Evolutionary conservation across 768 basidiomycete genomes (phyloP), one percentile per base, ranked within the genome.

Genomic region (Trametes cubensis): DNA sequence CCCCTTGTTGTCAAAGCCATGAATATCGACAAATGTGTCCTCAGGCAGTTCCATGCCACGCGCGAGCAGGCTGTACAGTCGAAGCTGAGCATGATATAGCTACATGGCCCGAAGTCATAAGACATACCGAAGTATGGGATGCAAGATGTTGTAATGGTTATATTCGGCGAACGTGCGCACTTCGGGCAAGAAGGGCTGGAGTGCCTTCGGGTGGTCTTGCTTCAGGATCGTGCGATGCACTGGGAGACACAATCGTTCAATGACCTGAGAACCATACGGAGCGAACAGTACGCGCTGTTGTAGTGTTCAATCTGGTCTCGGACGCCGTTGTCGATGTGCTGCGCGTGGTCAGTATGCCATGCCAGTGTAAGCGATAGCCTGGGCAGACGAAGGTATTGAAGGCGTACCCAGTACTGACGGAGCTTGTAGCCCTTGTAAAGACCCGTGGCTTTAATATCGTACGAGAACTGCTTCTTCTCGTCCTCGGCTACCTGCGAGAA

Each of bases 381-480:
- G 15, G 30, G 23, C 2, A 1, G 2, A 17, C 1, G 42, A 21
- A 0, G 6, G 8, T 30, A 8, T n/a, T 13, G 18, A n/a, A 2
- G 26, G 44, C 69, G 21, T 58, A 83, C 82, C 80, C 79, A 84
- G 60, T 81, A 81, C 48, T 78, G 75, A 6, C 80, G 75, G 6
- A 73, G 74, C 66, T 85, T 85, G 65, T 85, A 85, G 2, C 83
- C 83, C 63, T 81, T 78, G 64, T 78, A 84, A 3, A 80, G 77
- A 7, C 80, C 81, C 0, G 73, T 77, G 25, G 79, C 73, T 59
- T 79, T 80, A 57, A 77, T 77, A 38, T 70, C 73, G 0, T 74
- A 78, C 2, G 67, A 69, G 60, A 80, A 79, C 21, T 61, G 60
- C 54, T 74, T 63, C 67, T 81, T 82, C 70, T 83, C 81, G 28